Conservation (phyloP, 768 basidiomycete species). For the Panaeolus papilionaceus region DNA sequence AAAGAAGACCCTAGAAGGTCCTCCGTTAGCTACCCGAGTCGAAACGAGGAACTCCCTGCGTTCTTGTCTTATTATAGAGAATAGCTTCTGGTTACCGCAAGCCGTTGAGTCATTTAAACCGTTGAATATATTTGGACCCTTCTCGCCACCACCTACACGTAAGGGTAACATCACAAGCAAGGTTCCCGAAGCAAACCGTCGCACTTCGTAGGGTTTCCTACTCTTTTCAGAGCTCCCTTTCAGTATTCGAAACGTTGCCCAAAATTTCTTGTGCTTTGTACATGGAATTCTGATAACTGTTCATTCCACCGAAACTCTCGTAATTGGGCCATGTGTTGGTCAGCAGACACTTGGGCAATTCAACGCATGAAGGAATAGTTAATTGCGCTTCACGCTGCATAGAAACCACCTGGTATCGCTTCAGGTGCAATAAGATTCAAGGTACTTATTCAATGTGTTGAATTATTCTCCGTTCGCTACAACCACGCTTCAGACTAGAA, state of each 20-base stretch:
- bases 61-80: not conserved
- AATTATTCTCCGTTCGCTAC: not conserved
- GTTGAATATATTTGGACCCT: not conserved
- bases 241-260: not conserved
- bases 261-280: not conserved
- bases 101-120: not conserved
- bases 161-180: slow-evolving; percentile 1
- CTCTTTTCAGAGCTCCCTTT: slow-evolving; percentile 7
- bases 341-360: not conserved
- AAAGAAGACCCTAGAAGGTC: not conserved
- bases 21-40: not conserved
- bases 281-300: not conserved
- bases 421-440: not conserved
- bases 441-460: not conserved
- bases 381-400: no score
- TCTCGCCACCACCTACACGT: not conserved
- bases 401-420: no score
- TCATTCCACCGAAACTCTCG: not conserved
- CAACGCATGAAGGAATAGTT: not conserved
- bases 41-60: not conserved
- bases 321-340: not conserved
- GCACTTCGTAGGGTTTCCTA: not conserved
- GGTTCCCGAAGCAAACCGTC: not conserved
- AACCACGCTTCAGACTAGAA: not conserved
- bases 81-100: not conserved